These are phyloP conservation scores for Simplicillium aogashimaense DNA, from an alignment of 2,329 filamentous ascomycete species.

Conservation along the genomic window DNA sequence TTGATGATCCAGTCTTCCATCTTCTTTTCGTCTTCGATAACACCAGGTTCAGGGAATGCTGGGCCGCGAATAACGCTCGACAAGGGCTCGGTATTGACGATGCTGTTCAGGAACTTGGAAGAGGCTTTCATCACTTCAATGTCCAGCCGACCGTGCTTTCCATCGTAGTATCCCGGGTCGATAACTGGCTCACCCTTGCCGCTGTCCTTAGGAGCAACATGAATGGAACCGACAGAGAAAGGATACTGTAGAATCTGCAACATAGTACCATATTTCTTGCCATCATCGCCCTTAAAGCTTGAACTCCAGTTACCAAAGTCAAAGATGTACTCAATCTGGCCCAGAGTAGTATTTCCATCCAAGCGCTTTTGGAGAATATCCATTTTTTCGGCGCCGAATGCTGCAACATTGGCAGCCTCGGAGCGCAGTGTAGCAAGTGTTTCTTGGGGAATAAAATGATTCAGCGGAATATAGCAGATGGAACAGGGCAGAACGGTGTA, in stretches of 20 bases:
- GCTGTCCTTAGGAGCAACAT: not conserved
- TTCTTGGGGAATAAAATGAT: constrained; percentile 18
- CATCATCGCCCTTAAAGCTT: not conserved
- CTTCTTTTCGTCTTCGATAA: not conserved
- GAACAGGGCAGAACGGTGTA: constrained; percentile 28
- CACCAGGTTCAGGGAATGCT: not conserved
- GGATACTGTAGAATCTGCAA: not conserved
- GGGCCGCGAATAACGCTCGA: not conserved
- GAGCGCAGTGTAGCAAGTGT: constrained; percentile 12
- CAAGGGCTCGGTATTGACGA: not conserved
- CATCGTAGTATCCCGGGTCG: not conserved
- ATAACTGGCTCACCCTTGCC: not conserved
- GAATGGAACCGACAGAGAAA: not conserved
- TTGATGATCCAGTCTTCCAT: not conserved
- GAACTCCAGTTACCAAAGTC: not conserved
- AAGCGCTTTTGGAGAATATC: constrained; percentile 22
- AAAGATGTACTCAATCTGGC: constrained; percentile 15
- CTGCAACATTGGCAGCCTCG: constrained; percentile 11
- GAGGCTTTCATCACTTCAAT: not conserved
- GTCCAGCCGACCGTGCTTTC: not conserved
- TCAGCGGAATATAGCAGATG: constrained; percentile 30
- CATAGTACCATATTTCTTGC: not conserved
- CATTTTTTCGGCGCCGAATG: constrained; percentile 13
- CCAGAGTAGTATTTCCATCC: constrained; percentile 8
- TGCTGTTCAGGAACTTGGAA: not conserved